These are phyloP conservation scores for Aphanomyces stellatus DNA, from an alignment of 352 stramenopile genomes.

Conservation along the genomic window DNA sequence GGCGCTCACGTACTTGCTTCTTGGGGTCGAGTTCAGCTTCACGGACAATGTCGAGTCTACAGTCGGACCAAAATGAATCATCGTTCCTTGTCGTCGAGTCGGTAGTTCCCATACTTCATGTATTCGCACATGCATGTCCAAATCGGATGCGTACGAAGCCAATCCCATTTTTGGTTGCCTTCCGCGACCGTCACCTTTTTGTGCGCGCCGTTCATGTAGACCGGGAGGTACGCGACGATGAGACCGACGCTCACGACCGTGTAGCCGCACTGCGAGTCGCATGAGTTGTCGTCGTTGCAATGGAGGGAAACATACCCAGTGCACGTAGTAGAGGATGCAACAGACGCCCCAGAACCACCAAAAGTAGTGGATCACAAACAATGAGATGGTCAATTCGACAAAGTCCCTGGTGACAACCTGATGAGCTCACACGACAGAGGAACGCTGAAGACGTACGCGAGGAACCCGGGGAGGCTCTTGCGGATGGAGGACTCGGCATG, in stretches of 20 bases:
- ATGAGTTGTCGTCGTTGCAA: background rate
- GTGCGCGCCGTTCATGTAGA: slow-evolving; percentile 44
- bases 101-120: slow-evolving; percentile 33
- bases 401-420: background rate
- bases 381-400: slow-evolving; percentile 27
- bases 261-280: slow-evolving; percentile 34
- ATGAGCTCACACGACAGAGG: background rate
- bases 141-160: slow-evolving; percentile 34
- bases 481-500: background rate
- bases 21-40: slow-evolving; percentile 46
- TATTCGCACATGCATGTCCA: slow-evolving; percentile 45
- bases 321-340: slow-evolving; percentile 54
- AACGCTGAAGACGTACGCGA: background rate
- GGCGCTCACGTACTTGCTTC: slow-evolving; percentile 26
- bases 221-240: slow-evolving; percentile 51
- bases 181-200: slow-evolving; percentile 28
- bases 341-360: slow-evolving; percentile 40
- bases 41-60: slow-evolving; percentile 47
- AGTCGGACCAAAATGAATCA: background rate
- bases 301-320: slow-evolving; percentile 25
- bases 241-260: slow-evolving; percentile 38
- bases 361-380: slow-evolving; percentile 70
- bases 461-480: background rate
- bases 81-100: slow-evolving; percentile 23
- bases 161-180: slow-evolving; percentile 38